Conservation (phyloP, 106 monocot genomes). For the Triglochin maritima region DNA sequence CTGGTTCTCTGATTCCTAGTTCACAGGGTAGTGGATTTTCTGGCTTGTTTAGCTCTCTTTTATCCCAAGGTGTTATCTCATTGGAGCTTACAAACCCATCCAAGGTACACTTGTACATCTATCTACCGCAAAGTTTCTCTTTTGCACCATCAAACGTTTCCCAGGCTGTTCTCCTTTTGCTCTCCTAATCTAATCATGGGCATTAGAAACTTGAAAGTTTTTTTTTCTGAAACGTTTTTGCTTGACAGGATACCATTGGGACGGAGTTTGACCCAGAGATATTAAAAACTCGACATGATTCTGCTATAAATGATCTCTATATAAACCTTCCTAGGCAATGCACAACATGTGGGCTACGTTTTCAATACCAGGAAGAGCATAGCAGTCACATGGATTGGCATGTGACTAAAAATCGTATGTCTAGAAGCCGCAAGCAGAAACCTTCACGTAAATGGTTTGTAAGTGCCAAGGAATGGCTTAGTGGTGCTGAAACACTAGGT, state of each 20-base stretch:
- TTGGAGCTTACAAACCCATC: slow-evolving; percentile 35
- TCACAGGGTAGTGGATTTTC: slow-evolving; percentile 37
- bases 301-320: slow-evolving; percentile 71
- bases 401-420: slow-evolving; percentile 73
- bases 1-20: slow-evolving; percentile 24
- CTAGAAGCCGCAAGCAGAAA: slow-evolving; percentile 80
- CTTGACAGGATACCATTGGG: slow-evolving; percentile 50
- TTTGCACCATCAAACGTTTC: not conserved
- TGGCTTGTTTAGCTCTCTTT: slow-evolving; percentile 64
- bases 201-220: not conserved
- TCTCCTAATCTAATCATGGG: not conserved
- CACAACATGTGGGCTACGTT: slow-evolving; percentile 85
- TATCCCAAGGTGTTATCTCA: slow-evolving; percentile 79
- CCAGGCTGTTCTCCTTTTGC: not conserved
- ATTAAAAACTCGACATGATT: slow-evolving; percentile 76
- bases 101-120: slow-evolving; percentile 32
- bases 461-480: slow-evolving; percentile 80
- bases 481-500: slow-evolving; percentile 72
- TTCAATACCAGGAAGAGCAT: slow-evolving; percentile 85
- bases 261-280: slow-evolving; percentile 71
- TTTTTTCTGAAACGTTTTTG: not conserved
- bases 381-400: slow-evolving; percentile 99
- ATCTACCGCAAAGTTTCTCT: not conserved
- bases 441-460: slow-evolving; percentile 96
- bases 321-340: slow-evolving; percentile 76